Evolutionary conservation across 805 yeast genomes (phyloP), one percentile per base, ranked within the genome.

Genomic region (Metschnikowia hibisci): DNA sequence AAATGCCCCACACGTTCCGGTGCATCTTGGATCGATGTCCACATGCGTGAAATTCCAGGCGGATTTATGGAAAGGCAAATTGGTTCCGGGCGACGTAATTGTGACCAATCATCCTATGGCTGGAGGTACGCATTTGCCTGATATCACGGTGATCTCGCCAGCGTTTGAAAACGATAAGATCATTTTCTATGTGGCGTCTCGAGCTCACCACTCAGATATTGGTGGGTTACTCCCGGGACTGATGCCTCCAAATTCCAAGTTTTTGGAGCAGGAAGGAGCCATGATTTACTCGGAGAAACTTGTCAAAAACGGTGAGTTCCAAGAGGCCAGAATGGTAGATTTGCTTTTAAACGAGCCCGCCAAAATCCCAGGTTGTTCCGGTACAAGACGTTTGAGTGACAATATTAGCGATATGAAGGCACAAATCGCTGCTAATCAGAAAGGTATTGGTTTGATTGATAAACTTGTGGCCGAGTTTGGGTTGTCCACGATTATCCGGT

Each of bases 151-250:
- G 10, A 82, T 91, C 34, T 86, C 96, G 0, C 98, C 98, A 0
- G 89, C 90, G 1, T 84, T 87, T 57, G 71, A 71, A 23, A 46
- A 53, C 15, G 47, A 55, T 20, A 71, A 67, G 16, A 76, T 70
- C 6, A 77, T 88, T 22, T 90, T 90, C 61, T 90, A 87, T 72
- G 89, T 87, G 11, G 98, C 97, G 0, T 83, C 96, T 0, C 74
- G 98, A 51, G 97, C 96, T 2, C 98, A 90, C 64, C 98, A 91
- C 65, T 90, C 96, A 5, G 98, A 90, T 63, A 90, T 91, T 57
- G 97, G 98, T 13, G 95, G 96, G 11, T 78, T 84, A 45, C 66
- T 87, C 28, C 96, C 97, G 0, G 97, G 97, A 1, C 84, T 95
- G 0, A 88, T 90, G 89, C 96, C 97, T 12, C 96, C 96, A 8